Percentiles rank a stretch among this genome's conserved stretches.
phyloP scores from a whole-genome alignment of 495 filamentous ascomycete species.

The Penicillium argentinense region DNA sequence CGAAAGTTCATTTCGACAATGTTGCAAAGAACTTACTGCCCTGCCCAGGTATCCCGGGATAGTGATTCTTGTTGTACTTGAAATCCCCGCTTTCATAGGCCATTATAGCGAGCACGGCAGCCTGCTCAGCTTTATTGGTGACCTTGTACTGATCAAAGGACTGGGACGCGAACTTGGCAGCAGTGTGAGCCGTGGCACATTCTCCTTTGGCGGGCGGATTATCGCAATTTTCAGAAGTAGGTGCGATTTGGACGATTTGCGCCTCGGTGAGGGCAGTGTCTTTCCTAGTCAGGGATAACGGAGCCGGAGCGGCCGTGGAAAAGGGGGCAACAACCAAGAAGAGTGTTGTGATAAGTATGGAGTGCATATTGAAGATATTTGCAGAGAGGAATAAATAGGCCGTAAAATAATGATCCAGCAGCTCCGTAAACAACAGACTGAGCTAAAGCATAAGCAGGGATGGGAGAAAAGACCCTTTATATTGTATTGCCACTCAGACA shows the following conservation, averaged over 20 bases:
- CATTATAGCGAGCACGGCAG: constrained; percentile 63
- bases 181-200: constrained; percentile 66
- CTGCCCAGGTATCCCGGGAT: constrained; percentile 63
- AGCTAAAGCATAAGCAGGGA: too few relatives aligned
- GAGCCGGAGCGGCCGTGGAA: constrained; percentile 13
- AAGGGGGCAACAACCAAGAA: constrained; percentile 18
- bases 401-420: too few relatives aligned
- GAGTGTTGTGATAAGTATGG: constrained; percentile 6
- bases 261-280: constrained; percentile 34
- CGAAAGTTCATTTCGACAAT: too few relatives aligned
- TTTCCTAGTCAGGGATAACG: constrained; percentile 3
- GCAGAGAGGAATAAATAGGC: too few relatives aligned
- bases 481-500: too few relatives aligned
- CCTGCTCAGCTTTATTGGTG: constrained; percentile 53
- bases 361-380: too few relatives aligned
- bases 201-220: constrained; percentile 47
- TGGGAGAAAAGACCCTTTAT: too few relatives aligned
- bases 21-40: constrained; percentile 67
- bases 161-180: constrained; percentile 53
- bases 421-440: too few relatives aligned
- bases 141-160: constrained; percentile 60
- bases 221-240: constrained; percentile 48
- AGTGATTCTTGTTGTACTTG: constrained; percentile 65
- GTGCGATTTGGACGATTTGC: constrained; percentile 54
- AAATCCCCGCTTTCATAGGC: constrained; percentile 69